Conservation (phyloP, 768 basidiomycete genomes). For the Pleurotus giganteus region DNA sequence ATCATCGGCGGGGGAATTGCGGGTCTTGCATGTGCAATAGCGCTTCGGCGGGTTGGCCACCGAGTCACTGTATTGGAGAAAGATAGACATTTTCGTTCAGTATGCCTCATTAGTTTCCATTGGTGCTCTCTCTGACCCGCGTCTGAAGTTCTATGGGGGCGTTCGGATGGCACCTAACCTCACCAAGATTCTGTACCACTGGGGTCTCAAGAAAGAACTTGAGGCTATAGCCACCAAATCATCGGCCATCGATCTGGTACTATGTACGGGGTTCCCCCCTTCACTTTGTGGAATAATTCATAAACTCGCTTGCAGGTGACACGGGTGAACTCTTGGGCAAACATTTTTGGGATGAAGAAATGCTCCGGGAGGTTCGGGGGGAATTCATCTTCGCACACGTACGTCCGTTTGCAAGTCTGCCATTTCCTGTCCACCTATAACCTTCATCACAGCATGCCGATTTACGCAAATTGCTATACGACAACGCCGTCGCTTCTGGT, state of each 20-base stretch:
- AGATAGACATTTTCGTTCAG: conserved; percentile 11
- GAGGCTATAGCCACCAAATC: conserved; percentile 20
- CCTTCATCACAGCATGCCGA: conserved; percentile 42
- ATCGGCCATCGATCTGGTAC: conserved; percentile 21
- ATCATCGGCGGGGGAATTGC: conserved; percentile 45
- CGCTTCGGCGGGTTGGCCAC: conserved; percentile 54
- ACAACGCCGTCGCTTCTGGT: conserved; percentile 42
- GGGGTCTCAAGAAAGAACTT: conserved; percentile 41
- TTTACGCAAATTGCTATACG: conserved; percentile 46
- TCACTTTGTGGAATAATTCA: neutral
- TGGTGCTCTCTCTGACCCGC: neutral
- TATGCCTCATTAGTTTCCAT: neutral
- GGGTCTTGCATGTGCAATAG: conserved; percentile 53
- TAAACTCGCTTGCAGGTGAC: conserved; percentile 33
- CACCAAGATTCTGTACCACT: conserved; percentile 52
- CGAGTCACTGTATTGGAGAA: conserved; percentile 50
- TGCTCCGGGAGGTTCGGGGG: conserved; percentile 43
- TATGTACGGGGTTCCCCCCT: conserved; percentile 14
- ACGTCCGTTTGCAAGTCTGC: conserved; percentile 25
- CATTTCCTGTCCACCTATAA: neutral
- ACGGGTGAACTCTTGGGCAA: conserved; percentile 47
- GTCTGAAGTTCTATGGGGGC: conserved; percentile 22
- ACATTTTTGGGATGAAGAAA: conserved; percentile 51
- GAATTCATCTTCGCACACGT: conserved; percentile 35
- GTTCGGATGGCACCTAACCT: conserved; percentile 48